These are phyloP conservation scores for Fonsecaea pugnacius DNA, from an alignment of 2,329 filamentous ascomycete genomes.

Conservation along the genomic window DNA sequence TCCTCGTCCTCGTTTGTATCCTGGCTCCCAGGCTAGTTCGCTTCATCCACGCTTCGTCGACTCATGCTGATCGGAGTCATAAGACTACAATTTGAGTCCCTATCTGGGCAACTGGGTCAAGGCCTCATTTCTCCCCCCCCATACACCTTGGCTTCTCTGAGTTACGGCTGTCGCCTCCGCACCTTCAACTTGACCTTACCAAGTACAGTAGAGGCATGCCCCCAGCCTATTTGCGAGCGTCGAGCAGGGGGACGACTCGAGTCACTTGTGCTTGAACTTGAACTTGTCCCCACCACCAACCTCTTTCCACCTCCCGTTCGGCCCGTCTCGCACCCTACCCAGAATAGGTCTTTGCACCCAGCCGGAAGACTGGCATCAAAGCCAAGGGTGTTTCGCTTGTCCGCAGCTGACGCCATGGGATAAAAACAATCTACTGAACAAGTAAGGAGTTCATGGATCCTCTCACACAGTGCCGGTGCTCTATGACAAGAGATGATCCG, in stretches of 20 bases:
- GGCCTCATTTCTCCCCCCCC: not conserved
- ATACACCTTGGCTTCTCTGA: not conserved
- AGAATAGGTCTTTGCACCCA: constrained; percentile 11
- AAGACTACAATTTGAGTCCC: not conserved
- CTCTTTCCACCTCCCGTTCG: constrained; percentile 14
- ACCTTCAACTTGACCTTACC: not conserved
- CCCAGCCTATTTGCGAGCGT: not conserved
- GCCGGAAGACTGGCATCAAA: not conserved
- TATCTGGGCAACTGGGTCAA: not conserved
- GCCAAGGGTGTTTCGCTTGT: constrained; percentile 6
- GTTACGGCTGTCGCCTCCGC: not conserved
- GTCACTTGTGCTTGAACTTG: constrained; percentile 4
- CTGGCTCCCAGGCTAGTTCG: not conserved
- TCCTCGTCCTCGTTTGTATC: not conserved
- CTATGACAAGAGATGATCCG: not conserved
- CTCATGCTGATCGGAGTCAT: not conserved
- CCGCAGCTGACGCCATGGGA: constrained; percentile 11
- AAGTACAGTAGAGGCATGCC: not conserved
- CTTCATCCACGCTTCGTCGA: not conserved
- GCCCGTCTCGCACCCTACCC: constrained; percentile 21
- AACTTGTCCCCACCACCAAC: not conserved
- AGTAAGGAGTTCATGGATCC: not conserved
- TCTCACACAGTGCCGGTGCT: not conserved
- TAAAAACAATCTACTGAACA: not conserved
- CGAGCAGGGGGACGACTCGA: not conserved